Conservation (phyloP, 345 rosid species). For the Eucalyptus guilfoylei region DNA sequence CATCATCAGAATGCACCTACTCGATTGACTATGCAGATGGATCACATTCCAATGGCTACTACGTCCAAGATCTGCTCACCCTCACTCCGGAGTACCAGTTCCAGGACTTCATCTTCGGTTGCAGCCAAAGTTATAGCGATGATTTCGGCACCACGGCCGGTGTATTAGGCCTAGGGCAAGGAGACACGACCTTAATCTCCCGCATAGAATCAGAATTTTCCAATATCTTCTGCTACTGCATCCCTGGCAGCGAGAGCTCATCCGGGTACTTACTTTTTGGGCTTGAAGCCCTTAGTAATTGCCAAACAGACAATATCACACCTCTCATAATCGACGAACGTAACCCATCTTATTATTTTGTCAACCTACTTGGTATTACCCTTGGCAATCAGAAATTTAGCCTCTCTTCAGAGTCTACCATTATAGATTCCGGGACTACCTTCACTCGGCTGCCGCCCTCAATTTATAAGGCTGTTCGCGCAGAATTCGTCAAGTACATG, state of each 20-base stretch:
- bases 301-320: background rate
- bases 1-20: background rate
- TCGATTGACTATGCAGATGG: background rate
- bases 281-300: background rate
- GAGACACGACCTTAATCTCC: background rate
- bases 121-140: background rate
- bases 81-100: background rate
- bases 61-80: conserved; percentile 3
- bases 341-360: background rate
- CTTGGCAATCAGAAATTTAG: background rate
- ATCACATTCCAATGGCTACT: background rate
- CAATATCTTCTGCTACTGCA: conserved; percentile 12
- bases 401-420: background rate
- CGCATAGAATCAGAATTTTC: background rate
- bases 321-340: background rate
- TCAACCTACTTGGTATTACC: conserved; percentile 2
- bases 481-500: background rate
- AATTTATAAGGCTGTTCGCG: background rate
- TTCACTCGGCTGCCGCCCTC: background rate
- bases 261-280: conserved; percentile 14
- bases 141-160: conserved; percentile 1
- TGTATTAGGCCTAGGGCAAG: conserved; percentile 1
- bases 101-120: conserved; percentile 7
- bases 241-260: conserved; percentile 2
- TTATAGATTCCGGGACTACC: conserved; percentile 13